Evolutionary conservation across 2,329 filamentous ascomycete species (phyloP).

Genomic region (Helotiales sp.): DNA sequence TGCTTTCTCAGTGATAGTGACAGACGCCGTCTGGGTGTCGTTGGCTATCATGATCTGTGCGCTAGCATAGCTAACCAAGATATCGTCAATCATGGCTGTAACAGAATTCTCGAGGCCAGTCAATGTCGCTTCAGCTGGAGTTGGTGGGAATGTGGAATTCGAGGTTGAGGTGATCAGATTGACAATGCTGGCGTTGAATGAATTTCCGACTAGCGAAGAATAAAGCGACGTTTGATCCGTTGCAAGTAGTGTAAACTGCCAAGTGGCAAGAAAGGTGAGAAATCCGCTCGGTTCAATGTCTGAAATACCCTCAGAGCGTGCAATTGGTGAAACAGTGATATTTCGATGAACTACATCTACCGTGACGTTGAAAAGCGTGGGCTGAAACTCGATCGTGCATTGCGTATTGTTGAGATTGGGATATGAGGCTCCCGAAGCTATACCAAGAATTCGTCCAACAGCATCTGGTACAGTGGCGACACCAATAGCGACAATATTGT

Average conservation of each 20-base stretch:
- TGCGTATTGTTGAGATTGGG: conserved; percentile 12
- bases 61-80: conserved; percentile 34
- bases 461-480: background rate
- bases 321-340: conserved; percentile 3
- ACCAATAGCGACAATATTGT: conserved; percentile 12
- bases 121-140: conserved; percentile 3
- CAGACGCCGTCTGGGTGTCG: background rate
- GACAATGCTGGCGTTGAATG: conserved; percentile 13
- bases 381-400: conserved; percentile 5
- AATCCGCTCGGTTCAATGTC: conserved; percentile 9
- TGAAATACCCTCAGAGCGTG: too few species aligned
- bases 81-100: conserved; percentile 19
- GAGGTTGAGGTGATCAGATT: conserved; percentile 1
- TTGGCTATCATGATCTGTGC: conserved; percentile 38
- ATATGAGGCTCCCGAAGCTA: conserved; percentile 8
- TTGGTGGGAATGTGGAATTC: background rate
- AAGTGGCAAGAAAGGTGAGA: conserved; percentile 8
- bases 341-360: background rate
- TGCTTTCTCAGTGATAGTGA: background rate
- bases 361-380: conserved; percentile 7
- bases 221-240: conserved; percentile 30
- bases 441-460: conserved; percentile 1
- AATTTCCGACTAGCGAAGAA: conserved; percentile 7
- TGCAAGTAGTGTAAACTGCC: conserved; percentile 18
- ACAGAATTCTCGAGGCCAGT: conserved; percentile 4